phyloP scores from a whole-genome alignment of 139 green algal species.

The Chlorella ohadii region DNA sequence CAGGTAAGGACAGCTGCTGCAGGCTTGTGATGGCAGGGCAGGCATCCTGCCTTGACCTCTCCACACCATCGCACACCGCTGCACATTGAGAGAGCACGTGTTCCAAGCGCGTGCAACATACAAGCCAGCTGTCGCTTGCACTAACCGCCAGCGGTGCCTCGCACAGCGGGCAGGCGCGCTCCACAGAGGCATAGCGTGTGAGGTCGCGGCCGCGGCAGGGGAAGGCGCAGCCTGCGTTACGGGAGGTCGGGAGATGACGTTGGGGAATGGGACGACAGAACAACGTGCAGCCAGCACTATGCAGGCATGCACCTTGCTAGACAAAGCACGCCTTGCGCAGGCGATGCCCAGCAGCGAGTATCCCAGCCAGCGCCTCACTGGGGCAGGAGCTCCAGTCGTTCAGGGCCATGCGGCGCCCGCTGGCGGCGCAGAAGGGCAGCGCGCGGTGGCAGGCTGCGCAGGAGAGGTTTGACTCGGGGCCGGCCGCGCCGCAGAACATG shows the following conservation, averaged over 20 bases:
- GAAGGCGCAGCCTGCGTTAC: constrained; percentile 68
- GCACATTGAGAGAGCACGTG: too few species aligned
- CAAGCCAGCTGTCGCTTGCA: too few species aligned
- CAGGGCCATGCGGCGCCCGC: constrained; percentile 71
- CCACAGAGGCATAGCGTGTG: constrained; percentile 50
- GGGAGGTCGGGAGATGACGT: too few species aligned
- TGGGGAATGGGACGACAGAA: too few species aligned
- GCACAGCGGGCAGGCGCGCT: constrained; percentile 71
- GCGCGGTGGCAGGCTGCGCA: constrained; percentile 72
- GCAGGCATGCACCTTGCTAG: too few species aligned
- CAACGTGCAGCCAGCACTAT: too few species aligned
- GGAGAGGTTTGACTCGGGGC: constrained; percentile 68
- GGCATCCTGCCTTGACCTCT: too few species aligned
- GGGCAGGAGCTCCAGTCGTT: constrained; percentile 79
- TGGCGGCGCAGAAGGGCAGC: constrained; percentile 77
- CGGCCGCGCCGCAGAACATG: constrained; percentile 69
- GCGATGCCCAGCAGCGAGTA: background rate
- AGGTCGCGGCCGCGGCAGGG: constrained; percentile 58
- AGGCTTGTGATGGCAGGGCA: too few species aligned
- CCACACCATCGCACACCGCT: too few species aligned
- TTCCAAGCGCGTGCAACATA: too few species aligned
- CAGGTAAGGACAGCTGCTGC: too few species aligned
- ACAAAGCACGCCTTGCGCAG: too few species aligned
- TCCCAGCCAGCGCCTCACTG: background rate
- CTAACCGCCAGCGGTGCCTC: constrained; percentile 43